Evolutionary conservation across 148 eudicot genomes (phyloP).

Genomic region (Rhododendron kiyosumense): DNA sequence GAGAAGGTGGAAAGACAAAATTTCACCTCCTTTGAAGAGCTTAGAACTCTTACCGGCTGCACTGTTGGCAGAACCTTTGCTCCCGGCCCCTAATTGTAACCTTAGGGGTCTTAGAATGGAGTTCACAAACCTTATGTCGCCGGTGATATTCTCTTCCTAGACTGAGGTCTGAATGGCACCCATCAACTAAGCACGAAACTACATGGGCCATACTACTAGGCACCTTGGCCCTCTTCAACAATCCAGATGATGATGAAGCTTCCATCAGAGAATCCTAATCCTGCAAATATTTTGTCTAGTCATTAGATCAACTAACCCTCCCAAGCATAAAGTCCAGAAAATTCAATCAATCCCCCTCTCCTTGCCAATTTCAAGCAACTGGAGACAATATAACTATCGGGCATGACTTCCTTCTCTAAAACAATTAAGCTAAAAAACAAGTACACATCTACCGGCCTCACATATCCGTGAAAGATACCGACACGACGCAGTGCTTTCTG

Average conservation of each 20-base stretch:
- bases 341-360: conserved; percentile 3
- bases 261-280: conserved; percentile 23
- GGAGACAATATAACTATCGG: neutral
- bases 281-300: conserved; percentile 8
- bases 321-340: conserved; percentile 22
- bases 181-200: conserved; percentile 63
- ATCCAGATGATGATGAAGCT: conserved; percentile 25
- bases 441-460: neutral
- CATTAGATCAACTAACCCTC: conserved; percentile 11
- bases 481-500: neutral
- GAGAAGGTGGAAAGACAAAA: neutral
- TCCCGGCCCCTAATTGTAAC: conserved; percentile 55
- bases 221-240: conserved; percentile 36
- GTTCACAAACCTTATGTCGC: conserved; percentile 73
- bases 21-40: neutral
- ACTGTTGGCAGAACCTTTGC: conserved; percentile 78
- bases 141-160: conserved; percentile 61
- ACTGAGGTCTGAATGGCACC: conserved; percentile 61
- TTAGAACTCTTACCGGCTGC: conserved; percentile 55
- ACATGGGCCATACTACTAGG: conserved; percentile 27
- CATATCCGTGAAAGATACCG: neutral
- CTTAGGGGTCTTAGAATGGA: conserved; percentile 63
- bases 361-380: neutral
- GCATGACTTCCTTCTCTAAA: conserved; percentile 13
- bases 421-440: neutral